Evolutionary conservation across 1,284 basidiomycete genomes (phyloP).

Genomic region (Nidula niveotomentosa): DNA sequence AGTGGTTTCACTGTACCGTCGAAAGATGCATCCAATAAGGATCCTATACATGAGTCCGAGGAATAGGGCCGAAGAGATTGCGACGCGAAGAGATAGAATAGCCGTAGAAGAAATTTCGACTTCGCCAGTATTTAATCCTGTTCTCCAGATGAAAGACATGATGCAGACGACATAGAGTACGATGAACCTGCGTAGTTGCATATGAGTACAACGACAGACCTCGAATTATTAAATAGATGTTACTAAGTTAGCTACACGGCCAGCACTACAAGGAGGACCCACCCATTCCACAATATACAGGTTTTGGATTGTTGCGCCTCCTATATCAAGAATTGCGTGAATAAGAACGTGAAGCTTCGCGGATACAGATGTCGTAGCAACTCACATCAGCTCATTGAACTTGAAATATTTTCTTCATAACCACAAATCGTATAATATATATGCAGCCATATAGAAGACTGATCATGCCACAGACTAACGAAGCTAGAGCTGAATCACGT

Average conservation of each 20-base stretch:
- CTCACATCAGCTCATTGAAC: conserved; percentile 58
- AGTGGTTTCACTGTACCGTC: not conserved
- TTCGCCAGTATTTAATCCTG: not conserved
- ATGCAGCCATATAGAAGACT: conserved; percentile 58
- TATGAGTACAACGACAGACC: too few relatives aligned
- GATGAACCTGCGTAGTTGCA: not conserved
- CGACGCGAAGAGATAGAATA: not conserved
- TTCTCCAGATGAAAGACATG: not conserved
- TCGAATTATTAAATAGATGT: too few relatives aligned
- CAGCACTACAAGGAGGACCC: conserved; percentile 57
- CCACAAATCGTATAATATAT: conserved; percentile 58
- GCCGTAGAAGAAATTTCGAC: not conserved
- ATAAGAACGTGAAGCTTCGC: not conserved
- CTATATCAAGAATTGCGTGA: conserved; percentile 19
- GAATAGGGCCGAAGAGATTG: not conserved
- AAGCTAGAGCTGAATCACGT: conserved; percentile 53
- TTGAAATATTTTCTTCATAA: conserved; percentile 59
- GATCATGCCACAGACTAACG: conserved; percentile 53
- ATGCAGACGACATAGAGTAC: not conserved
- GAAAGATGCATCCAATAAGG: not conserved
- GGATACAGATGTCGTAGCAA: not conserved
- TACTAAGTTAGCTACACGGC: conserved; percentile 58
- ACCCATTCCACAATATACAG: conserved; percentile 58
- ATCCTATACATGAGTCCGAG: not conserved
- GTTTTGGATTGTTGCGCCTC: conserved; percentile 50